These are phyloP conservation scores for Fusarium nelsonii DNA, from an alignment of 2,329 filamentous ascomycete species.

Conservation along the genomic window DNA sequence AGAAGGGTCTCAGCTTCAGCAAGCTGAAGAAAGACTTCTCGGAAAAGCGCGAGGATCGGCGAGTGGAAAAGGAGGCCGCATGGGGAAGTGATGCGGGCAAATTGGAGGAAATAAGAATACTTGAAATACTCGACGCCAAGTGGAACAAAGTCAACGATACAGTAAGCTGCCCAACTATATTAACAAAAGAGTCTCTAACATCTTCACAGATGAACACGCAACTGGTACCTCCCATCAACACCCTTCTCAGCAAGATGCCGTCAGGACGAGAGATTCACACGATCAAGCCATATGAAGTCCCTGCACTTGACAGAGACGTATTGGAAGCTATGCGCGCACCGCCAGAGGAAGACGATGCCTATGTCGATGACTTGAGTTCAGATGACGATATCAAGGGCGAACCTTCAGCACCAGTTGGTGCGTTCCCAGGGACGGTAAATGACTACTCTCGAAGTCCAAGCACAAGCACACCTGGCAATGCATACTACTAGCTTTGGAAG, in stretches of 20 bases:
- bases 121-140: slow-evolving; percentile 88
- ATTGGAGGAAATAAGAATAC: slow-evolving; percentile 84
- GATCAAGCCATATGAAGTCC: slow-evolving; percentile 75
- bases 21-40: slow-evolving; percentile 79
- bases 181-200: slow-evolving; percentile 11
- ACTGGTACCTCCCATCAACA: slow-evolving; percentile 75
- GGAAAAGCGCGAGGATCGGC: slow-evolving; percentile 83
- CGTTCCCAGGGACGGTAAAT: slow-evolving; percentile 62
- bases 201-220: slow-evolving; percentile 79
- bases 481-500: slow-evolving; percentile 53
- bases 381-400: slow-evolving; percentile 54
- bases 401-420: slow-evolving; percentile 57
- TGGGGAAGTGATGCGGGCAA: slow-evolving; percentile 90
- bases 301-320: slow-evolving; percentile 71
- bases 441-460: slow-evolving; percentile 53
- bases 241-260: slow-evolving; percentile 82
- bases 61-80: slow-evolving; percentile 76
- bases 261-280: slow-evolving; percentile 88
- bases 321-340: slow-evolving; percentile 70
- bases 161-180: slow-evolving; percentile 60
- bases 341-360: slow-evolving; percentile 52
- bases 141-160: slow-evolving; percentile 96
- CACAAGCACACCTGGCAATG: slow-evolving; percentile 51
- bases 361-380: slow-evolving; percentile 54
- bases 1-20: slow-evolving; percentile 68